Base-by-base conservation (phyloP, 2,329 filamentous ascomycete species). In the Myriangium duriaei region DNA sequence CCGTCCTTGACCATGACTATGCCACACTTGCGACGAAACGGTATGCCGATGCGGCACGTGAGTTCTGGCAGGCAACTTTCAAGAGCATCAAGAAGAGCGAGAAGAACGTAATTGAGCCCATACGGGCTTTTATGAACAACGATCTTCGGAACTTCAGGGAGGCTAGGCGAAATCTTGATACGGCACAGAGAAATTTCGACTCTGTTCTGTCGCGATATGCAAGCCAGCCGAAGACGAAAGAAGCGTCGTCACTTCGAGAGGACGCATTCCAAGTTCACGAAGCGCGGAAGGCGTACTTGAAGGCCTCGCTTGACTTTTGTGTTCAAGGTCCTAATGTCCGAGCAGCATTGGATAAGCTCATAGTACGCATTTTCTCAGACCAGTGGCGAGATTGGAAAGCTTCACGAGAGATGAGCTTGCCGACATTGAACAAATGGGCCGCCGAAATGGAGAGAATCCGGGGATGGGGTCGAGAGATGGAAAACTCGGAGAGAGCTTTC, bases 261-360 rank as follows among this genome's bases (percentile, higher is more conserved):
- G 91, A 98, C 60, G 91, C 91, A 1, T 98, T 98, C 52, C 79
- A 91, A 55, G 75, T 96, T 26, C 91, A 94, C 55, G 91, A 96
- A 64, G 82, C 84, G 15, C 76, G 88, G 42, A 92, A 91, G 53
- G 74, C 78, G 19, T 98, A 98, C 56, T 68, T 96, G 30, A 88
- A 86, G 55, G 81, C 87, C 1, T 87, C 84, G 11, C 78, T 98
- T 74, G 91, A 98, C 58, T 96, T 87, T 56, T 93, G 84, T 51
- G 76, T 91, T 47, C 72, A 85, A 48, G 84, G 83, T 1, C 87
- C 91, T 1, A 85, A 95, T 57, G 63, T 96, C 32, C 77, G 91
- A 33, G 76, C 81, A 49, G 76, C 79, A 1, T 69, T 96, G 42
- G 91, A 98, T 58, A 85, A 81, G 61, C 62, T 96, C 21, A 68